Percentiles rank a stretch among this genome's conserved stretches.
These are phyloP conservation scores for Neurospora sp. DNA, from an alignment of 2,329 filamentous ascomycete genomes.

Conservation along the genomic window DNA sequence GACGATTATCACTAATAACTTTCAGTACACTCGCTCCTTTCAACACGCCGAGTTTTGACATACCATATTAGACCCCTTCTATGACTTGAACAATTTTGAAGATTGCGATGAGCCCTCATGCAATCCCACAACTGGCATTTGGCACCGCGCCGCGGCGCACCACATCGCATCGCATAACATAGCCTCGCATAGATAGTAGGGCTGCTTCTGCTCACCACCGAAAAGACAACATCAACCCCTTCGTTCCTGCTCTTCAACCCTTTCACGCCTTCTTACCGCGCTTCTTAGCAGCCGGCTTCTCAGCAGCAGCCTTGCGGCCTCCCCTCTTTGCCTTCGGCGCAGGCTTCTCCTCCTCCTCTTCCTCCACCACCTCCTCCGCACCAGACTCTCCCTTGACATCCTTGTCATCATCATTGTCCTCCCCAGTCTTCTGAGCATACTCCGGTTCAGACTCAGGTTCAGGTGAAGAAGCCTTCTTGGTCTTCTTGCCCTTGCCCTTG, in stretches of 20 bases:
- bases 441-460: conserved; percentile 4
- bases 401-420: background rate
- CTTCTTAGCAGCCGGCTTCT: conserved; percentile 5
- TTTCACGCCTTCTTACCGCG: conserved; percentile 10
- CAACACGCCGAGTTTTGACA: background rate
- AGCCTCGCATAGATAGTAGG: background rate
- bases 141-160: background rate
- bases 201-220: background rate
- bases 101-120: background rate
- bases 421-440: background rate
- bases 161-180: background rate
- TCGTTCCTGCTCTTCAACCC: background rate
- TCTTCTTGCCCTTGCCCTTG: background rate
- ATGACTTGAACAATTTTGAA: background rate
- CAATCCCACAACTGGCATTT: background rate
- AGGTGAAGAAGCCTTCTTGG: conserved; percentile 5
- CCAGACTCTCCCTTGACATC: conserved; percentile 1
- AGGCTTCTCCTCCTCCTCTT: conserved; percentile 7
- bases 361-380: conserved; percentile 2
- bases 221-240: background rate
- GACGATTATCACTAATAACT: too few species aligned
- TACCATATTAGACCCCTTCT: background rate
- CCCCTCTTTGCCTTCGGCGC: conserved; percentile 9
- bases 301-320: conserved; percentile 5
- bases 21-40: background rate